Evolutionary conservation across 2,329 filamentous ascomycete genomes (phyloP).

Genomic region (Penicillium sclerotigenum): DNA sequence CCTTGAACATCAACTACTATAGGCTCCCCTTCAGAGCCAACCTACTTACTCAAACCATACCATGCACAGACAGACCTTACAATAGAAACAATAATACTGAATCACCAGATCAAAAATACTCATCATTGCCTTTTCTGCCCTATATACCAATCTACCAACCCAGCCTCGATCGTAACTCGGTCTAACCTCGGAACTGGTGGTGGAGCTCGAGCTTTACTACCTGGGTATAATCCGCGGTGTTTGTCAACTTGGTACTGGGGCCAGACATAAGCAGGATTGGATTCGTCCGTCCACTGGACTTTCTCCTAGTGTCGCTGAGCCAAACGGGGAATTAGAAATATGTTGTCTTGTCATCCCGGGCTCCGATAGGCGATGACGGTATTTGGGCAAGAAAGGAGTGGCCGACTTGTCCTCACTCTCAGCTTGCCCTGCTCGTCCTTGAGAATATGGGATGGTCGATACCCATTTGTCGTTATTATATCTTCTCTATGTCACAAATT

Average conservation of each 20-base stretch:
- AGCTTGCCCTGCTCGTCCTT: background rate
- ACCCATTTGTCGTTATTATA: background rate
- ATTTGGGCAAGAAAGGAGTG: background rate
- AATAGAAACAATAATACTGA: background rate
- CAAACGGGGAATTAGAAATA: background rate
- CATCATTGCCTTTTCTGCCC: background rate
- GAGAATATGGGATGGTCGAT: too few relatives aligned
- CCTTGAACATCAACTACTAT: background rate
- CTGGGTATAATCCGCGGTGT: background rate
- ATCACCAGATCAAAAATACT: background rate
- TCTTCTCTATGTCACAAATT: background rate
- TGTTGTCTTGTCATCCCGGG: background rate
- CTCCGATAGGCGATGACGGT: background rate
- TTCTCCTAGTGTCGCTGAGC: background rate
- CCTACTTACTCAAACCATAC: background rate
- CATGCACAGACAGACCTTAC: too few relatives aligned
- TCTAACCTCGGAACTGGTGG: background rate
- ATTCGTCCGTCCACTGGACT: background rate
- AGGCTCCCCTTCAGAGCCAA: background rate
- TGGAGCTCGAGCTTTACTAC: background rate
- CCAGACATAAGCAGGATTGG: background rate
- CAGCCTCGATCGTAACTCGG: background rate
- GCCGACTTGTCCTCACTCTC: background rate
- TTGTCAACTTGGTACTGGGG: background rate
- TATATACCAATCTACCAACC: background rate